Evolutionary conservation across 1,139 yeast species (phyloP).

Genomic region (Ashbya aceris): DNA sequence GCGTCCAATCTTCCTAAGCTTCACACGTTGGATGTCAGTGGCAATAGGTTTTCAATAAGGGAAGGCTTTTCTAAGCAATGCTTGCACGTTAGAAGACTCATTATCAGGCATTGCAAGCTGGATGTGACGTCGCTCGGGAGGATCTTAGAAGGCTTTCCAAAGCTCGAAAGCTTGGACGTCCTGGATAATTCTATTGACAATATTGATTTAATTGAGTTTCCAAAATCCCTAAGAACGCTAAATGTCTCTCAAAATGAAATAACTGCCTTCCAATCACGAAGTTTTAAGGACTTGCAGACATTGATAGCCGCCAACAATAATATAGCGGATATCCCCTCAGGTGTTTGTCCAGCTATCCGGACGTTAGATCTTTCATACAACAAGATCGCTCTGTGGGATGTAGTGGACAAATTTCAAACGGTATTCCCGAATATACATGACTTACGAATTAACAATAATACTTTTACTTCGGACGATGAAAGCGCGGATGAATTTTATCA

Average conservation of each 20-base stretch:
- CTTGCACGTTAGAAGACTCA: constrained; percentile 23
- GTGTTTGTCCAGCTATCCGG: constrained; percentile 5
- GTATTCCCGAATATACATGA: constrained; percentile 35
- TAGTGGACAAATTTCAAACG: constrained; percentile 36
- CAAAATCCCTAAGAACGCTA: constrained; percentile 28
- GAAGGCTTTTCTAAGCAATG: neutral
- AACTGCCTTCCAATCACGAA: constrained; percentile 2
- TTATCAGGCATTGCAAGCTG: constrained; percentile 33
- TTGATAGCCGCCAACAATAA: constrained; percentile 19
- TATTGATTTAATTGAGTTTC: constrained; percentile 21
- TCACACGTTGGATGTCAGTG: constrained; percentile 45
- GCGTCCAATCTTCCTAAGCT: constrained; percentile 34
- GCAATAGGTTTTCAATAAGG: constrained; percentile 42
- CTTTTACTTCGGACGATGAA: constrained; percentile 38
- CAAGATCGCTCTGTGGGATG: constrained; percentile 37
- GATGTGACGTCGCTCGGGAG: constrained; percentile 22
- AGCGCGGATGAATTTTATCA: constrained; percentile 27
- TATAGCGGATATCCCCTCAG: constrained; percentile 7
- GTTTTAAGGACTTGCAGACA: neutral
- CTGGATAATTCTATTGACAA: constrained; percentile 39
- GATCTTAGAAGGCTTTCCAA: constrained; percentile 37
- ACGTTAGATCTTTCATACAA: constrained; percentile 44
- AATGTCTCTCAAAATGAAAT: constrained; percentile 43
- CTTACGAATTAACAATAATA: constrained; percentile 45
- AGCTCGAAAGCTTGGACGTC: constrained; percentile 36